Evolutionary conservation across 768 basidiomycete genomes (phyloP).

Genomic region (Boletus eberwhitei): DNA sequence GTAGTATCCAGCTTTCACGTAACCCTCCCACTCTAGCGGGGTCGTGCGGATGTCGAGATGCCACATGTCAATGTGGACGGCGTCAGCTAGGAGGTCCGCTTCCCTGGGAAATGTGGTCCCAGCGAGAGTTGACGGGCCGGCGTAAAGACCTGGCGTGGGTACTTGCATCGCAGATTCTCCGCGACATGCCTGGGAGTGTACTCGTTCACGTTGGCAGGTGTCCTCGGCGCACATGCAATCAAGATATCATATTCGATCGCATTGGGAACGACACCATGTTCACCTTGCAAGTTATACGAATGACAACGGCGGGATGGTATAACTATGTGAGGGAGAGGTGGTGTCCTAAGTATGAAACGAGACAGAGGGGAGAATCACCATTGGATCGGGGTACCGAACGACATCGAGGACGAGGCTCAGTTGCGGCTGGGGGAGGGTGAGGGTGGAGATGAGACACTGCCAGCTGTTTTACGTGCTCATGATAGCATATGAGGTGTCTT

Average conservation of each 20-base stretch:
- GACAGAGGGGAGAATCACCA: too few species aligned
- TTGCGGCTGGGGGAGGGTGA: too few species aligned
- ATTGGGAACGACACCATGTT: conserved; percentile 83
- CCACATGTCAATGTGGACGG: conserved; percentile 53
- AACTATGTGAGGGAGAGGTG: too few species aligned
- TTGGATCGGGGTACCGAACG: conserved; percentile 32
- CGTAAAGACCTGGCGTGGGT: conserved; percentile 55
- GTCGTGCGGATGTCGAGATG: conserved; percentile 64
- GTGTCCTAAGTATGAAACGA: too few species aligned
- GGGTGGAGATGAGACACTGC: too few species aligned
- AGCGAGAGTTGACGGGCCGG: conserved; percentile 39
- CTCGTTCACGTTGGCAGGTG: conserved; percentile 6
- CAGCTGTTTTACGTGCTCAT: too few species aligned
- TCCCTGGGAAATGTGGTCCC: conserved; percentile 24
- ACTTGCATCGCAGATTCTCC: conserved; percentile 61
- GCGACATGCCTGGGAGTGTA: conserved; percentile 54
- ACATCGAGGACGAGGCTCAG: conserved; percentile 43
- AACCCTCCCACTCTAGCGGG: conserved; percentile 79
- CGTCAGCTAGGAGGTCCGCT: conserved; percentile 29
- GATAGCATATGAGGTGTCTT: too few species aligned
- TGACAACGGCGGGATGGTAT: neutral
- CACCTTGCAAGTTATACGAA: conserved; percentile 44
- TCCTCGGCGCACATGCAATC: conserved; percentile 63
- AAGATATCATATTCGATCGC: conserved; percentile 83
- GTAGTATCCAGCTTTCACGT: conserved; percentile 83